Evolutionary conservation across 2,329 filamentous ascomycete genomes (phyloP), one percentile per base, ranked within the genome.

Genomic region (Phyllosticta citrichinensis): DNA sequence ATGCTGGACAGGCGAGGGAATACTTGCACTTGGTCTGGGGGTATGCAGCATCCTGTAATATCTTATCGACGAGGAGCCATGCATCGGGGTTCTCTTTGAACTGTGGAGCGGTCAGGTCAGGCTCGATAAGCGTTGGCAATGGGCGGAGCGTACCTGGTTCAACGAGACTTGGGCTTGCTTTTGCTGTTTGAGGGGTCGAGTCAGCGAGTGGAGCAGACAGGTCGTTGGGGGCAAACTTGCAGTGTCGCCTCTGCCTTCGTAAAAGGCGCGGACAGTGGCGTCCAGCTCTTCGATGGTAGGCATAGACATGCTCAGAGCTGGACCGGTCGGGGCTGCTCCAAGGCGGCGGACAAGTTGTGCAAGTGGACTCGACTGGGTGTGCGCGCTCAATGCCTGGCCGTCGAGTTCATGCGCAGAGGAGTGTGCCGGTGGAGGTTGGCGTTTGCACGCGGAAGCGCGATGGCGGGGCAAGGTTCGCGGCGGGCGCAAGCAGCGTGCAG

Each of bases 21-120:
- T 68, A 80, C 87, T 71, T 79, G 92, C 91, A 99, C 81, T 99
- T 99, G 64, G 94, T 99, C 77, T 97, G 91, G 60, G 91, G 86
- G 74, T 97, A 96, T 74, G 87, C 87, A 65, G 94, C 89, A 75
- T 96, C 89, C 76, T 93, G 88, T 64, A 99, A 84, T 71, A 99
- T 96, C 79, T 96, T 92, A 74, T 97, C 94, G 70, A 97, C 94
- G 74, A 97, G 85, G 66, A 97, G 84, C 94, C 94, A 99, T 63
- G 94, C 88, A 79, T 99, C 94, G 62, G 93, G 92, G 71, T 97
- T 96, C 80, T 97, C 94, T 77, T 97, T 97, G 83, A 99, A 99
- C 90, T 97, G 71, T 64, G 66, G 56, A 24, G 55, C 58, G 53
- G 27, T 40, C 56, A 27, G 52, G 58, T 56, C 35, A 60, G n/a